A percentile compares a stretch with the other conserved stretches of the same genome.
These are phyloP conservation scores for Elsinoe batatas DNA, from an alignment of 2,329 filamentous ascomycete genomes.

Conservation along the genomic window DNA sequence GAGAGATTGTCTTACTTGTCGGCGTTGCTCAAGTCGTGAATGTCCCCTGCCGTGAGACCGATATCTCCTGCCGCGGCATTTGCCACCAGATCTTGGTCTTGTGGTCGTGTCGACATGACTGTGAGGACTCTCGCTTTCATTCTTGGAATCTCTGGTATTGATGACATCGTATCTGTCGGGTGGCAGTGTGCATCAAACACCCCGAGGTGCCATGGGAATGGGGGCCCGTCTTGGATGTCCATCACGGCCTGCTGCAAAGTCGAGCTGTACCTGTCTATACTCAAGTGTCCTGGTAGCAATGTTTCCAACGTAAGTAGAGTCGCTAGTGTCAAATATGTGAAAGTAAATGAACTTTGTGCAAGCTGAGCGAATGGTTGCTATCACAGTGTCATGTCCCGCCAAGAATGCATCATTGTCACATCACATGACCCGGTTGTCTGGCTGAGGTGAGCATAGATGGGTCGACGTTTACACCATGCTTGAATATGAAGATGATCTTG, in stretches of 20 bases:
- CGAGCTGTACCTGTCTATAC: not conserved
- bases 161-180: constrained; percentile 66
- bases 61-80: constrained; percentile 45
- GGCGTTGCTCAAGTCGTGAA: constrained; percentile 14
- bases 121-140: constrained; percentile 61
- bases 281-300: too few species aligned
- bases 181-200: constrained; percentile 76
- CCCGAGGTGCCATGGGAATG: constrained; percentile 59
- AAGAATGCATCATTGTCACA: not conserved
- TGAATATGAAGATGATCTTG: too few species aligned
- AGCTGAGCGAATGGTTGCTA: not conserved
- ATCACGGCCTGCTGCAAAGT: constrained; percentile 14
- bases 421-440: not conserved
- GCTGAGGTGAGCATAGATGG: too few species aligned
- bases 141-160: constrained; percentile 44
- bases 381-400: not conserved
- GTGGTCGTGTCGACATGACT: constrained; percentile 65
- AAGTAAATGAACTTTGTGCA: too few species aligned
- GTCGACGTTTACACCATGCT: too few species aligned
- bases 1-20: constrained; percentile 30
- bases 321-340: too few species aligned
- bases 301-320: too few species aligned
- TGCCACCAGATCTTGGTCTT: constrained; percentile 66
- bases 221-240: constrained; percentile 16
- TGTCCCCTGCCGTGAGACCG: constrained; percentile 33